Percentiles rank a stretch among this genome's conserved stretches.
phyloP scores from a whole-genome alignment of 306 rosid species.

The Fragaria ananassa region DNA sequence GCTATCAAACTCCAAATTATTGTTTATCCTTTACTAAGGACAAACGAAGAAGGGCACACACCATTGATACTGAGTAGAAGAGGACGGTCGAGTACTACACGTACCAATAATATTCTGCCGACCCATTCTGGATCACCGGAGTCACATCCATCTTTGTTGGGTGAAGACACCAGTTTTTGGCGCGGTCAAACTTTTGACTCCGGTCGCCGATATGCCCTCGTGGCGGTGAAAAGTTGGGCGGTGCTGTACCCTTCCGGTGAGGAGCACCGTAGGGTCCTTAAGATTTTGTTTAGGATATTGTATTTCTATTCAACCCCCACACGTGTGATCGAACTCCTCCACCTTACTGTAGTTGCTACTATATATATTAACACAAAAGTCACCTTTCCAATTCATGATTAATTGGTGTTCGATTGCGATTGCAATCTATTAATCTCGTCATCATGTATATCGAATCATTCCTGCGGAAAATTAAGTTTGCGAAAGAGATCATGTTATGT shows the following conservation, averaged over 20 bases:
- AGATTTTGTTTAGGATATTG: conserved; percentile 10
- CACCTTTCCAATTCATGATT: neutral
- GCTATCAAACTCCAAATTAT: too few species aligned
- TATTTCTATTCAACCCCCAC: neutral
- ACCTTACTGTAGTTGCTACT: neutral
- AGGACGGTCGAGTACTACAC: too few species aligned
- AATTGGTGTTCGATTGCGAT: neutral
- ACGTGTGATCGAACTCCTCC: neutral
- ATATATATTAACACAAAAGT: neutral
- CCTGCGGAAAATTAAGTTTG: neutral
- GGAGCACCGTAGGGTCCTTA: conserved; percentile 16
- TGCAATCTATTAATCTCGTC: neutral
- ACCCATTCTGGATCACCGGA: neutral
- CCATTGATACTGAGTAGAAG: too few species aligned
- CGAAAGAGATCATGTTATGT: too few species aligned
- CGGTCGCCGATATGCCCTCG: neutral
- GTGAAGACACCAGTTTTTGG: neutral
- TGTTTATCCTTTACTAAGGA: too few species aligned
- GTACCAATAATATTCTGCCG: neutral
- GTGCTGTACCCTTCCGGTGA: conserved; percentile 5
- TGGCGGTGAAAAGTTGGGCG: conserved; percentile 18
- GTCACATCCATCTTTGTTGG: neutral
- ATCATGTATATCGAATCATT: neutral
- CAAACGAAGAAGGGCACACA: too few species aligned
- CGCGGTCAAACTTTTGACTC: neutral